Evolutionary conservation across 78 protist species (phyloP).

Genomic region (Anaeramoeba ignava): DNA sequence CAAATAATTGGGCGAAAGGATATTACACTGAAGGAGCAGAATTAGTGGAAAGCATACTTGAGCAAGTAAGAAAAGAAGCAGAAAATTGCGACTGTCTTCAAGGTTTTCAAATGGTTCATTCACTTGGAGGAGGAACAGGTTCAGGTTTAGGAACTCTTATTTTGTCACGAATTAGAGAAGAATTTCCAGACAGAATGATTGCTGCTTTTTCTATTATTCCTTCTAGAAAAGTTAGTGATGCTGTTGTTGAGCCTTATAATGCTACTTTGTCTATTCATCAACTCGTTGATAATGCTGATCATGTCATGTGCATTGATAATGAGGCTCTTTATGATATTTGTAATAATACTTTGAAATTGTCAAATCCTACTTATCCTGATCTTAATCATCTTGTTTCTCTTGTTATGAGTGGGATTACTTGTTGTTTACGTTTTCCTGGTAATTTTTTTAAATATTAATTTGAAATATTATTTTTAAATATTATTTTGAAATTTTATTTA

Average conservation of each 20-base stretch:
- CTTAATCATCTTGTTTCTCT: conserved; percentile 94
- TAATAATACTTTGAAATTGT: conserved; percentile 82
- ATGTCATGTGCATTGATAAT: conserved; percentile 83
- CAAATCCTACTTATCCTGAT: conserved; percentile 92
- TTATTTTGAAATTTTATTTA: no score
- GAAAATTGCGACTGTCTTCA: conserved; percentile 95
- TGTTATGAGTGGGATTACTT: conserved; percentile 84
- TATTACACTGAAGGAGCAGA: conserved; percentile 93
- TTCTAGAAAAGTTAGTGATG: conserved; percentile 89
- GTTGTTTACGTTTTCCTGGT: conserved; percentile 95
- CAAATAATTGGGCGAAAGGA: no score
- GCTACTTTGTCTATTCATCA: conserved; percentile 92
- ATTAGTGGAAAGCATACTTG: conserved; percentile 85
- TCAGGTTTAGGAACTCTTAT: conserved; percentile 91
- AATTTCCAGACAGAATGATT: conserved; percentile 93
- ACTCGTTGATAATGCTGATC: conserved; percentile 92
- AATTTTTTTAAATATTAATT: no score
- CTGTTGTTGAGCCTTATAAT: conserved; percentile 97
- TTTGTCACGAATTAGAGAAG: conserved; percentile 86
- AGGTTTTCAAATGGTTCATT: conserved; percentile 96
- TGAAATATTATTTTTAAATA: no score
- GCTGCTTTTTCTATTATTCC: conserved; percentile 91
- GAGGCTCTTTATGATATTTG: conserved; percentile 97
- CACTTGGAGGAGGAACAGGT: conserved; percentile 99
- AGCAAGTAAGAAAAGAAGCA: conserved; percentile 90